Conservation (phyloP, 148 eudicot genomes). For the Euryodendron excelsum region DNA sequence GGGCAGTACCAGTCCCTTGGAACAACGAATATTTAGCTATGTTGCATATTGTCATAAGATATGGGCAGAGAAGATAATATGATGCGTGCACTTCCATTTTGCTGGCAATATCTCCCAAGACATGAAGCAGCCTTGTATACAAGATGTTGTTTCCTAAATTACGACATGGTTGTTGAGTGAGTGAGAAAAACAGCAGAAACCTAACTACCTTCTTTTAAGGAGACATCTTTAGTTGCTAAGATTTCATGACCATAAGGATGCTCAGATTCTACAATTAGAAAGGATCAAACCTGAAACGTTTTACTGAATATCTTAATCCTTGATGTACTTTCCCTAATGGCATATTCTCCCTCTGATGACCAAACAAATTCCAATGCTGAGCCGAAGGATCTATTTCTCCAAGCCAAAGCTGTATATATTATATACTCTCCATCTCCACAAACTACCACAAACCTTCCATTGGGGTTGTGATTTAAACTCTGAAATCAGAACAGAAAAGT, state of each 20-base stretch:
- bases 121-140: neutral
- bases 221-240: neutral
- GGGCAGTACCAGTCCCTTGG: no score
- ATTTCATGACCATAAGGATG: neutral
- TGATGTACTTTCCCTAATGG: conserved; percentile 93
- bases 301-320: conserved; percentile 82
- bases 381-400: conserved; percentile 94
- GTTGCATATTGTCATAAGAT: no score
- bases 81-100: no score
- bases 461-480: conserved; percentile 88
- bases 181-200: neutral
- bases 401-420: conserved; percentile 81
- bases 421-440: conserved; percentile 93
- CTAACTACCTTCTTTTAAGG: neutral
- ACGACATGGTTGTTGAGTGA: no score
- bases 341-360: conserved; percentile 95
- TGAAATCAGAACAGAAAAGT: conserved; percentile 27
- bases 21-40: no score
- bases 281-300: conserved; percentile 74
- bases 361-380: conserved; percentile 90
- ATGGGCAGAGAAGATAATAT: no score
- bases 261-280: neutral
- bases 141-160: no score
- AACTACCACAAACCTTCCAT: conserved; percentile 96
- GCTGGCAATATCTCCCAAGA: no score